These are phyloP conservation scores for Gossypium turneri DNA, from an alignment of 345 rosid genomes.

Conservation along the genomic window DNA sequence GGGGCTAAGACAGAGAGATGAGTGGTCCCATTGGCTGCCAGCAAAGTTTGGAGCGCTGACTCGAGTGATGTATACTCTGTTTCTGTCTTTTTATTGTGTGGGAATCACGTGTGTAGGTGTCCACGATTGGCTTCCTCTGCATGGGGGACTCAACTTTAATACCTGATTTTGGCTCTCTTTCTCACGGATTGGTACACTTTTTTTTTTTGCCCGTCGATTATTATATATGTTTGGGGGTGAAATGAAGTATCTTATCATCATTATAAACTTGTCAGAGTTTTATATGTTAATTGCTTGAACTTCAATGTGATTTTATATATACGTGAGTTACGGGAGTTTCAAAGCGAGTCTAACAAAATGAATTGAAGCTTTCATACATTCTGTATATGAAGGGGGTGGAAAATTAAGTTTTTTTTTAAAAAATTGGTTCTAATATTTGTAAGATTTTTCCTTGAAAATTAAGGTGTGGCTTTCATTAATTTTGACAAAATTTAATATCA, in stretches of 20 bases:
- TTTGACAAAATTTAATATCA: neutral
- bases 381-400: neutral
- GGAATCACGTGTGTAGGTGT: conserved; percentile 17
- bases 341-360: neutral
- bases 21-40: conserved; percentile 25
- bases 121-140: conserved; percentile 11
- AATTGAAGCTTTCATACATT: neutral
- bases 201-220: neutral
- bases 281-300: neutral
- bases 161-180: neutral
- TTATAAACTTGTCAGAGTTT: neutral
- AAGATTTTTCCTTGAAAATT: neutral
- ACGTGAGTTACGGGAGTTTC: neutral
- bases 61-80: neutral
- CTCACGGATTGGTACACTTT: neutral
- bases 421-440: too few species aligned
- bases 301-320: neutral
- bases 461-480: neutral
- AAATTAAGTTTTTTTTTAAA: too few species aligned
- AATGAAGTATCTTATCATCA: neutral
- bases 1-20: neutral
- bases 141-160: neutral
- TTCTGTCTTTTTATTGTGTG: neutral
- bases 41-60: conserved; percentile 13
- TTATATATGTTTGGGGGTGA: neutral